Evolutionary conservation across 257 asterid species (phyloP).

Genomic region (Nicotiana benthamiana): DNA sequence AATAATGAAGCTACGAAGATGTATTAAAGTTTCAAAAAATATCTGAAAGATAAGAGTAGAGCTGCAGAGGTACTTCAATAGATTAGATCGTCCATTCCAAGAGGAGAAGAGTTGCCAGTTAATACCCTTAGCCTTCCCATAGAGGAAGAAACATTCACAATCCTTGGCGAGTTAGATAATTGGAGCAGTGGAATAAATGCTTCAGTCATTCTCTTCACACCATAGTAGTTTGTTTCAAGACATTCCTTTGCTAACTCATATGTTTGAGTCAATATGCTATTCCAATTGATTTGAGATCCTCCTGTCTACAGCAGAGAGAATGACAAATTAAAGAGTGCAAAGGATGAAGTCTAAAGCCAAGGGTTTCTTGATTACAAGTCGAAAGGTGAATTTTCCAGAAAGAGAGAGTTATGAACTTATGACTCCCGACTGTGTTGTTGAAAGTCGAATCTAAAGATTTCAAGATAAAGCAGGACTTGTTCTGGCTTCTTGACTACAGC

Average conservation of each 20-base stretch:
- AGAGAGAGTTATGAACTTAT: neutral
- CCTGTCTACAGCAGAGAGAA: constrained; percentile 16
- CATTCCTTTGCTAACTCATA: constrained; percentile 28
- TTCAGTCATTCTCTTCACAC: constrained; percentile 27
- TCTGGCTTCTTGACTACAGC: neutral
- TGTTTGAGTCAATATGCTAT: constrained; percentile 21
- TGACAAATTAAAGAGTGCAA: neutral
- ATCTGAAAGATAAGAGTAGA: neutral
- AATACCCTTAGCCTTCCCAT: constrained; percentile 36
- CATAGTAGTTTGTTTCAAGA: constrained; percentile 35
- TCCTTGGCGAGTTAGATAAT: constrained; percentile 33
- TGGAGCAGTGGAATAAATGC: constrained; percentile 34
- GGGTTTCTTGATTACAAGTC: neutral
- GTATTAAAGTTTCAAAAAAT: neutral
- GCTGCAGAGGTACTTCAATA: neutral
- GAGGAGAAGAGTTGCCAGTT: no score
- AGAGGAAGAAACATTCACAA: constrained; percentile 42
- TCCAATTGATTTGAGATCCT: constrained; percentile 11
- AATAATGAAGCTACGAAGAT: constrained; percentile 6
- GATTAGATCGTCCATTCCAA: neutral
- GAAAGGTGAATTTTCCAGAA: neutral
- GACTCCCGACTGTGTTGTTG: neutral
- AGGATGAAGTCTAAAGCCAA: neutral
- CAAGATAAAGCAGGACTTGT: neutral
- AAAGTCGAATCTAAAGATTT: neutral